These are phyloP conservation scores for Plectranthus barbatus DNA, from an alignment of 257 asterid genomes.

Conservation along the genomic window DNA sequence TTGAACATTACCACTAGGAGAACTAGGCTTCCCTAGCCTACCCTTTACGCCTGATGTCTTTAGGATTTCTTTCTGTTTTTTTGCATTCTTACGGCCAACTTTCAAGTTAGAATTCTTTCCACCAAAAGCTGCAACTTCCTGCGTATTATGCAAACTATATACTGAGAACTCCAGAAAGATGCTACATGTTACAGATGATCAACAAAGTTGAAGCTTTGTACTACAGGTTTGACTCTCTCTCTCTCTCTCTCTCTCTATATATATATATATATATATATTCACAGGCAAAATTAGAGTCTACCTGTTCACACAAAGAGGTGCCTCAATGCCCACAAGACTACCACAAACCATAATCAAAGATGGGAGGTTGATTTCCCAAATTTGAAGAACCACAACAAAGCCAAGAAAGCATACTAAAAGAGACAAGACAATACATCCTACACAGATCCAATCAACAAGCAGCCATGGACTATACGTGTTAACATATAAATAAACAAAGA, in stretches of 20 bases:
- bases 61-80: constrained; percentile 56
- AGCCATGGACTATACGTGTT: background rate
- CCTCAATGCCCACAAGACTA: too few species aligned
- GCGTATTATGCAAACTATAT: constrained; percentile 18
- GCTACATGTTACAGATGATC: background rate
- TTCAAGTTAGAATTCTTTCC: constrained; percentile 53
- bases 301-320: too few species aligned
- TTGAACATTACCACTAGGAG: constrained; percentile 37
- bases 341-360: background rate
- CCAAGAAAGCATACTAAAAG: background rate
- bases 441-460: background rate
- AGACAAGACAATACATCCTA: background rate
- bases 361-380: background rate
- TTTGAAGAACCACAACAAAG: background rate
- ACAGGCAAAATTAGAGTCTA: background rate
- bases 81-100: constrained; percentile 65
- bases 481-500: too few species aligned
- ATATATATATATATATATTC: background rate
- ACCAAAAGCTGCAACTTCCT: constrained; percentile 83
- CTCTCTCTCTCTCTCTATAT: too few species aligned
- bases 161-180: background rate
- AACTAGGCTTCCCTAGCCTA: constrained; percentile 48
- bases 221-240: background rate
- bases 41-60: constrained; percentile 42
- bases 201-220: constrained; percentile 1